Evolutionary conservation across 1,139 yeast species (phyloP).

Genomic region (Saccharomyces hybrid): DNA sequence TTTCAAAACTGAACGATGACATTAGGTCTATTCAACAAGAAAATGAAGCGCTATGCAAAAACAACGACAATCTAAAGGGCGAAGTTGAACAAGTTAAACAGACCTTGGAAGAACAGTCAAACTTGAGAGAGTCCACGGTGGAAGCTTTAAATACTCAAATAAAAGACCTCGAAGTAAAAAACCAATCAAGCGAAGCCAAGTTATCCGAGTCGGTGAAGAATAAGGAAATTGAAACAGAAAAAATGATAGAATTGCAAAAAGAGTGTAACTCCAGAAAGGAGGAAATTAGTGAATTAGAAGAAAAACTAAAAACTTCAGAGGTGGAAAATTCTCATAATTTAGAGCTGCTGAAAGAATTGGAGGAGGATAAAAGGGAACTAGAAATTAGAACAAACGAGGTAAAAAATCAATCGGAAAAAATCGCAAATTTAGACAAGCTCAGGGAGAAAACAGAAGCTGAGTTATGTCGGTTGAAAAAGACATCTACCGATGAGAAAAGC

Average conservation of each 20-base stretch:
- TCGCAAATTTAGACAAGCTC: not conserved
- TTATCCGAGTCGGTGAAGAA: not conserved
- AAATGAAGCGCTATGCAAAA: not conserved
- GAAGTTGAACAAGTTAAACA: not conserved
- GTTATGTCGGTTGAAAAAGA: not conserved
- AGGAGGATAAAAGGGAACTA: not conserved
- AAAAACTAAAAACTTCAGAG: slow-evolving; percentile 10
- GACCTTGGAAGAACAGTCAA: slow-evolving; percentile 1
- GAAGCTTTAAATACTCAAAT: not conserved
- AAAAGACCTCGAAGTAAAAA: slow-evolving; percentile 7
- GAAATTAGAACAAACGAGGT: not conserved
- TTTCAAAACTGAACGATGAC: not conserved
- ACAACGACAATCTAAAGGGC: not conserved
- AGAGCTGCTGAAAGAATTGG: not conserved
- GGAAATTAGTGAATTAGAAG: slow-evolving; percentile 14
- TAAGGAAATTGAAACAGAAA: slow-evolving; percentile 1
- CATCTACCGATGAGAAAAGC: slow-evolving; percentile 1
- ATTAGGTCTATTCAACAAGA: not conserved
- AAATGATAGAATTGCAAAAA: not conserved
- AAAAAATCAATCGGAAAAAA: not conserved
- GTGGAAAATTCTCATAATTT: not conserved
- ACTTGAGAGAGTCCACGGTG: not conserved
- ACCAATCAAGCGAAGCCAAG: slow-evolving; percentile 1
- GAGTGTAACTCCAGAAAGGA: slow-evolving; percentile 6
- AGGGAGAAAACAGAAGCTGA: not conserved